A percentile compares a stretch with the other conserved stretches of the same genome.
Evolutionary conservation across 345 rosid genomes (phyloP).

Genomic region (Excoecaria cochinchinensis): DNA sequence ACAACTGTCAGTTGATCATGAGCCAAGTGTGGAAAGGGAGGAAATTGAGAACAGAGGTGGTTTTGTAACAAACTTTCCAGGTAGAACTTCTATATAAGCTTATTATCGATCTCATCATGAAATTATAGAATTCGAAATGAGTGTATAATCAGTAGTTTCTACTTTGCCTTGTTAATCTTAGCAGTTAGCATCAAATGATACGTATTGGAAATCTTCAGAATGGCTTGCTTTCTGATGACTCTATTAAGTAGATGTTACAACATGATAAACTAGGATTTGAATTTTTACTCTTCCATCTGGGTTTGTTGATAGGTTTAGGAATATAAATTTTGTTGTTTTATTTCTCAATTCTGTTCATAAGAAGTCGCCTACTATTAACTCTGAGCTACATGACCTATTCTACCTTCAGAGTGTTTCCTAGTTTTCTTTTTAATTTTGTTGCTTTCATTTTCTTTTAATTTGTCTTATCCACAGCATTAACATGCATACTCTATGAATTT

Average conservation of each 20-base stretch:
- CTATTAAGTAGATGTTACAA: not conserved
- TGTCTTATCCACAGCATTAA: not conserved
- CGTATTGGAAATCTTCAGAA: not conserved
- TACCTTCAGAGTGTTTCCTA: not conserved
- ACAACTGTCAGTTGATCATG: constrained; percentile 88
- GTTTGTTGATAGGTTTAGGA: not conserved
- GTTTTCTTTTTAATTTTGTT: not conserved
- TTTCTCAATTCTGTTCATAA: too few species aligned
- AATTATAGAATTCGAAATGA: not conserved
- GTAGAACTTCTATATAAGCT: constrained; percentile 29
- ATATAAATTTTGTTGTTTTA: too few species aligned
- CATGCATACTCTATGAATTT: constrained; percentile 19
- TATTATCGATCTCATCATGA: not conserved
- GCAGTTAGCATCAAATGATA: not conserved
- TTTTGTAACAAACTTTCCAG: constrained; percentile 84
- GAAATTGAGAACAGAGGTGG: constrained; percentile 81
- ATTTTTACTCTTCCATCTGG: not conserved
- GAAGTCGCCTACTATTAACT: not conserved
- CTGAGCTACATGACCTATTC: not conserved
- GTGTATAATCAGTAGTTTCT: not conserved
- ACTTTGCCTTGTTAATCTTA: not conserved
- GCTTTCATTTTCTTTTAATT: not conserved
- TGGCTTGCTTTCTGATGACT: not conserved
- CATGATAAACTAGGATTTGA: not conserved
- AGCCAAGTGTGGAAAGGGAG: constrained; percentile 65